Evolutionary conservation across 106 monocot genomes (phyloP), one percentile per base, ranked within the genome.

Genomic region (Triglochin maritima): DNA sequence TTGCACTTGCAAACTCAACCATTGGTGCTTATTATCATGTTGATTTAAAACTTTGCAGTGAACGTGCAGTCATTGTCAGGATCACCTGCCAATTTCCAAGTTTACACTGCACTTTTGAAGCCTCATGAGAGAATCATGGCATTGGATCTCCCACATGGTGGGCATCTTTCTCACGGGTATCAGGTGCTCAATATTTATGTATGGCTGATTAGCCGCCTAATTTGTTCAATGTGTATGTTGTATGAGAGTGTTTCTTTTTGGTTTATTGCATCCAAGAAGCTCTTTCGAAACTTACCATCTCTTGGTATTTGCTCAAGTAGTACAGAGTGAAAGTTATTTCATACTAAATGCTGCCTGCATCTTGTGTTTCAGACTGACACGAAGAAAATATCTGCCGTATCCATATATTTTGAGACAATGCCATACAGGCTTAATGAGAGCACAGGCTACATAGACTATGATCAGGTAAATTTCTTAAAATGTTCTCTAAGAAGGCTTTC

Each of bases 101-200:
- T 96, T 17, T 96, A 96, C 65, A 96, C 95, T 63, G 95, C 95
- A 44, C 88, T 96, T 64, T 71, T 96, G 78, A 96, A 90, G 67
- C 90, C 95, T 64, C 95, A 96, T 85, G 95, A 96, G 56, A 77
- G 95, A 83, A 90, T 96, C 61, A 96, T 96, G 95, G 87, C 95
- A 47, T 83, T 96, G 50, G 95, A 96, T 88, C 87, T 96, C 76
- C 95, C 95, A 69, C 95, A 96, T 80, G 95, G 95, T 76, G 95
- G 95, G 55, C 95, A 96, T 78, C 87, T 96, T 69, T 96, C 95
- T 59, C 95, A 96, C 64, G 95, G 95, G 9, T 96, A 96, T 62
- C 95, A 96, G 90, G 95, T 96, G 60, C 47, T 41, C 41, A 16
- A 49, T 64, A 64, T 64, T 48, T 64, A 48, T 15, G 0, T 48